A percentile compares a stretch with the other conserved stretches of the same genome.
These are phyloP conservation scores for Ganoderma meredithae DNA, from an alignment of 1,284 basidiomycete genomes.

Conservation along the genomic window DNA sequence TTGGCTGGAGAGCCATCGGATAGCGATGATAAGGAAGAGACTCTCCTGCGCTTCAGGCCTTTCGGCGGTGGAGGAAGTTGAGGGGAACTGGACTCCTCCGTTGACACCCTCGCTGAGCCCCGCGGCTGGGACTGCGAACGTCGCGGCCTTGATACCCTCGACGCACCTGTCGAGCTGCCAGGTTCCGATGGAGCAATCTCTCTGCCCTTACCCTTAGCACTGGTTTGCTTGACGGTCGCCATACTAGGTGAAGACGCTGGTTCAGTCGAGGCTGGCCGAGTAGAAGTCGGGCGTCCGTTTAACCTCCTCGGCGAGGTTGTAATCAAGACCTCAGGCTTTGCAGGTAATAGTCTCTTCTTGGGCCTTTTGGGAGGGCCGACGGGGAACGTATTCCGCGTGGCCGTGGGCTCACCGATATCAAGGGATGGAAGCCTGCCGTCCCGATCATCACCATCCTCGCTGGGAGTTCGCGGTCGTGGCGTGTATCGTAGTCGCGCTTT, in stretches of 20 bases:
- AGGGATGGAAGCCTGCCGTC: slow-evolving; percentile 4
- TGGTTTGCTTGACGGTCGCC: slow-evolving; percentile 6
- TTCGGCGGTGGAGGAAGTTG: slow-evolving; percentile 16
- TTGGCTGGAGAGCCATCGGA: slow-evolving; percentile 23
- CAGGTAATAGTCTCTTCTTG: slow-evolving; percentile 28
- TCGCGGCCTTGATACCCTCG: slow-evolving; percentile 3
- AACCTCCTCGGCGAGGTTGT: slow-evolving; percentile 28
- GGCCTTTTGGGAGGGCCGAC: slow-evolving; percentile 10
- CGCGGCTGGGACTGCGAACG: slow-evolving; percentile 16
- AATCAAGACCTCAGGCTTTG: slow-evolving; percentile 46
- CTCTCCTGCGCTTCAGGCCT: slow-evolving; percentile 36
- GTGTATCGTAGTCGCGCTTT: slow-evolving; percentile 20
- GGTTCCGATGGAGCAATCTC: slow-evolving; percentile 1
- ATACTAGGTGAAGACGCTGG: slow-evolving; percentile 14
- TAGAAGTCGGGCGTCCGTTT: background rate
- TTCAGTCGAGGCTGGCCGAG: slow-evolving; percentile 8
- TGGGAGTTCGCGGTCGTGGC: slow-evolving; percentile 21
- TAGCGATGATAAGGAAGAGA: slow-evolving; percentile 32
- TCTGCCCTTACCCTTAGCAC: slow-evolving; percentile 33
- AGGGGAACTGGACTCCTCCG: slow-evolving; percentile 23
- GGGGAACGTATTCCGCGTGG: background rate
- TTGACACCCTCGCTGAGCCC: slow-evolving; percentile 12
- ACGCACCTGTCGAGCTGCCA: background rate
- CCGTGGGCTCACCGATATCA: slow-evolving; percentile 10
- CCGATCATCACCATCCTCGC: slow-evolving; percentile 9